phyloP scores from a whole-genome alignment of 2,329 filamentous ascomycete genomes.

The Tolypocladium tundrense region DNA sequence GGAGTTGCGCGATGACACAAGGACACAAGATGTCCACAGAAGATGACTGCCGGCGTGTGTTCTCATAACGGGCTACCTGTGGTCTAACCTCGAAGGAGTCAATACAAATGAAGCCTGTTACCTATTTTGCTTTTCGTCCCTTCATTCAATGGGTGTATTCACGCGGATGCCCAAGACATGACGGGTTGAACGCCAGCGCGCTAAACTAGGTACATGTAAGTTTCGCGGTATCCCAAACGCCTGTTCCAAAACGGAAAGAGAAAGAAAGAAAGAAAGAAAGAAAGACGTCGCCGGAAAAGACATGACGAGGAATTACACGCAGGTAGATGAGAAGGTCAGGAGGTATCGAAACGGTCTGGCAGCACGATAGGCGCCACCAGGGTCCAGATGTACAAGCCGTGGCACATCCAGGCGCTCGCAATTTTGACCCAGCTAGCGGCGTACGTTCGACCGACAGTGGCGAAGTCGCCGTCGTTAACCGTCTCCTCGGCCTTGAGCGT shows the following conservation, averaged over 20 bases:
- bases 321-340: slow-evolving; percentile 7
- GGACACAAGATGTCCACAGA: background rate
- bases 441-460: slow-evolving; percentile 87
- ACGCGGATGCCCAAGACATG: background rate
- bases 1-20: background rate
- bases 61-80: background rate
- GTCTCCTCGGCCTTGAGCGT: slow-evolving; percentile 61
- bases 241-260: background rate
- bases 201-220: background rate
- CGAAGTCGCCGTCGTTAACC: slow-evolving; percentile 62
- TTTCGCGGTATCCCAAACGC: background rate
- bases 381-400: slow-evolving; percentile 89
- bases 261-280: no score
- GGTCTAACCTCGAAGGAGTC: background rate
- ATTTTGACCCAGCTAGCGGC: slow-evolving; percentile 99
- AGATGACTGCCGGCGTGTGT: background rate
- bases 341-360: slow-evolving; percentile 73
- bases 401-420: slow-evolving; percentile 93
- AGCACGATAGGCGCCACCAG: slow-evolving; percentile 75
- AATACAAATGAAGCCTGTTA: background rate
- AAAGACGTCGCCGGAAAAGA: background rate
- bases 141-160: background rate
- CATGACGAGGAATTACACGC: background rate
- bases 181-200: background rate
- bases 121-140: background rate